Percentiles rank a stretch among this genome's conserved stretches.
Conservation (phyloP, 148 eudicot species). For the Camellia granthamiana region DNA sequence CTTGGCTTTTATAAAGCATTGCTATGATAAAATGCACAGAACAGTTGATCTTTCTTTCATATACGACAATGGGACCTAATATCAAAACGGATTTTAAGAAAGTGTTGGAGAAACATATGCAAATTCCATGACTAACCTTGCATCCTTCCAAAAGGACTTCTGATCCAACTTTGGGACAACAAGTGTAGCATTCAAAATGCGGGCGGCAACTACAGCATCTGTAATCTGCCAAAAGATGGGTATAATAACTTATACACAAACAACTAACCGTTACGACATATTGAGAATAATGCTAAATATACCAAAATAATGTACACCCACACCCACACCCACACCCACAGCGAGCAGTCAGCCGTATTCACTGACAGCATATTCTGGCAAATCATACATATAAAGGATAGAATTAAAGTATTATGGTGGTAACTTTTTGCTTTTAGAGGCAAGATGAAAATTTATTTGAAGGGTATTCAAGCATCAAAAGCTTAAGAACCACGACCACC, state of each 20-base stretch:
- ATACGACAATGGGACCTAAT: neutral
- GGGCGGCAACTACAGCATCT: conserved; percentile 99
- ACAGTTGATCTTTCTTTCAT: neutral
- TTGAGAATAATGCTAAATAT: neutral
- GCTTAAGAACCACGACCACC: neutral
- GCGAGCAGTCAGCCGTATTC: neutral
- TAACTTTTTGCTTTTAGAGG: neutral
- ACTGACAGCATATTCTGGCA: neutral
- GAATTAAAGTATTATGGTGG: neutral
- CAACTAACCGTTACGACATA: neutral
- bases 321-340: neutral
- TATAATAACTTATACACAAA: conserved; percentile 3
- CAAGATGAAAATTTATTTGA: neutral
- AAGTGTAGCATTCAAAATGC: conserved; percentile 87
- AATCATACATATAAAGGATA: neutral
- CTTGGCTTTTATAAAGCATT: conserved; percentile 2
- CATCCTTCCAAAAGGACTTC: conserved; percentile 96
- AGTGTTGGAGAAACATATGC: neutral
- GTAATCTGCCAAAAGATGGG: conserved; percentile 53
- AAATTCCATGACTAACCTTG: conserved; percentile 53
- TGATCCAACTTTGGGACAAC: conserved; percentile 90
- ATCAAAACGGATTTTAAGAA: neutral
- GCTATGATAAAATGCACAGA: neutral
- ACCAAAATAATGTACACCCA: neutral
- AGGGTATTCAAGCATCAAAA: neutral